Evolutionary conservation across 2,329 filamentous ascomycete species (phyloP).

Genomic region (Fusarium sp.): DNA sequence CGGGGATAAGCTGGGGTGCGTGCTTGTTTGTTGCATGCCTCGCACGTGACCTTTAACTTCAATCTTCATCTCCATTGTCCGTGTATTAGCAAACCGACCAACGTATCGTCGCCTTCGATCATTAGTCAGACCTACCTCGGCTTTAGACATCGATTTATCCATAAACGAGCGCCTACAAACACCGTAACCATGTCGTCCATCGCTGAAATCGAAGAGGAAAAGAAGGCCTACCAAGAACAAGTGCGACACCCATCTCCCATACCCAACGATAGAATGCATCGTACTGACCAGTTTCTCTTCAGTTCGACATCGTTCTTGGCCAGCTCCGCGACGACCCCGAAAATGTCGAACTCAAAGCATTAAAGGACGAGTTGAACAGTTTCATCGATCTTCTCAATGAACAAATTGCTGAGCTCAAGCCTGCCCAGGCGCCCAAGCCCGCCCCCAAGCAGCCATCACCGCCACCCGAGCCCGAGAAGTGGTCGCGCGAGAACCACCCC

Average conservation of each 20-base stretch:
- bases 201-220: conserved; percentile 63
- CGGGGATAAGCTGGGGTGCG: conserved; percentile 4
- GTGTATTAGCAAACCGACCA: conserved; percentile 7
- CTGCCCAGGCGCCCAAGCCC: conserved; percentile 60
- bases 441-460: conserved; percentile 60
- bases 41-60: conserved; percentile 35
- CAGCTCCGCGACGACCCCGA: conserved; percentile 85
- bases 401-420: conserved; percentile 82
- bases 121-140: conserved; percentile 2
- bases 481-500: conserved; percentile 84
- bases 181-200: conserved; percentile 48
- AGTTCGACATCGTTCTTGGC: conserved; percentile 82
- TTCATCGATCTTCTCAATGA: conserved; percentile 83
- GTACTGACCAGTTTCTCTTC: conserved; percentile 38
- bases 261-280: not conserved
- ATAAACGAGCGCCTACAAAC: not conserved
- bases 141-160: not conserved
- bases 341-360: conserved; percentile 79
- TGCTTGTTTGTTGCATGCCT: not conserved
- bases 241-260: conserved; percentile 51
- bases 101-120: conserved; percentile 11
- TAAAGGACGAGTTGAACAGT: conserved; percentile 84
- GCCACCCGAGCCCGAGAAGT: conserved; percentile 74
- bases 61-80: conserved; percentile 23
- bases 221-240: conserved; percentile 68